These are phyloP conservation scores for Lachnellula hyalina DNA, from an alignment of 2,329 filamentous ascomycete genomes.

Conservation along the genomic window DNA sequence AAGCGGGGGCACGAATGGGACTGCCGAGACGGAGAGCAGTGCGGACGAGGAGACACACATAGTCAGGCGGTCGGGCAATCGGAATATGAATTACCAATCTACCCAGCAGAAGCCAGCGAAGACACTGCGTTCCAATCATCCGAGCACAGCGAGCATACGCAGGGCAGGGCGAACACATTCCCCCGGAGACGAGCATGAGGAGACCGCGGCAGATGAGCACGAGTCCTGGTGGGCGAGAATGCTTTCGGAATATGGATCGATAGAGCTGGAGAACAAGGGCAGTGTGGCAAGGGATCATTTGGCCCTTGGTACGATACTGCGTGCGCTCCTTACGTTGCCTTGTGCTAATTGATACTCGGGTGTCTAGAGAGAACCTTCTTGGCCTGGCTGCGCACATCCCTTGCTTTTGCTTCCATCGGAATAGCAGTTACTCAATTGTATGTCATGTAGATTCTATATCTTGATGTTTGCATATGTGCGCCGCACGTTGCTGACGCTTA, in stretches of 20 bases:
- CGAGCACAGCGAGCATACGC: constrained; percentile 14
- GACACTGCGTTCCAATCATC: not conserved
- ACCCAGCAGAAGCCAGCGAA: constrained; percentile 10
- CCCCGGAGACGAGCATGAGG: constrained; percentile 6
- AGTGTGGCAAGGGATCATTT: constrained; percentile 79
- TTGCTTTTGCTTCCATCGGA: constrained; percentile 77
- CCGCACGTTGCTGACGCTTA: not conserved
- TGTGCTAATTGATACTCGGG: constrained; percentile 1
- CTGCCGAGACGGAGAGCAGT: constrained; percentile 21
- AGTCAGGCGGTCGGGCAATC: constrained; percentile 22
- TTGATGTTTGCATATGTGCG: not conserved
- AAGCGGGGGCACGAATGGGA: not conserved
- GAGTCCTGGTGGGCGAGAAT: constrained; percentile 49
- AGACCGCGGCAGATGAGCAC: constrained; percentile 22
- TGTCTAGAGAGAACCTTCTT: constrained; percentile 74
- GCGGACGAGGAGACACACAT: constrained; percentile 37
- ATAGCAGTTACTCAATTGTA: constrained; percentile 72
- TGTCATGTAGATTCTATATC: not conserved
- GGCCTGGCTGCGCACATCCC: constrained; percentile 76
- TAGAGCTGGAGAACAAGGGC: constrained; percentile 82
- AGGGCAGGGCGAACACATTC: constrained; percentile 5
- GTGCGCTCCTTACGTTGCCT: not conserved
- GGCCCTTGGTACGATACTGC: constrained; percentile 56
- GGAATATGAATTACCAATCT: constrained; percentile 22
- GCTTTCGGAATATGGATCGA: constrained; percentile 40